Percentiles rank a stretch among this genome's conserved stretches.
Evolutionary conservation across 495 filamentous ascomycete genomes (phyloP).

Genomic region (Tuber magnatum): DNA sequence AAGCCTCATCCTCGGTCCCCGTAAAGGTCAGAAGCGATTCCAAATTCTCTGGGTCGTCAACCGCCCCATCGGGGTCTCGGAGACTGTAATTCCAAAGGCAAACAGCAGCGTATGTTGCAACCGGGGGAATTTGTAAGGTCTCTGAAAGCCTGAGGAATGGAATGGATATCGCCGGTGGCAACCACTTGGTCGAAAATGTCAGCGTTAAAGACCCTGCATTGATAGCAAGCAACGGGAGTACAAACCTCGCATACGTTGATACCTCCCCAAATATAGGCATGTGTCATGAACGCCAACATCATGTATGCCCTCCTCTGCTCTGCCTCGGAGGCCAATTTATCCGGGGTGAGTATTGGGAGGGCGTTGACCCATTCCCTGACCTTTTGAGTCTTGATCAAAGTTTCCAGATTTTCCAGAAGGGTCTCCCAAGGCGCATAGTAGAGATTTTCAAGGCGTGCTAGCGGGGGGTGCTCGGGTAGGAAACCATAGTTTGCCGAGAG

Average conservation of each 20-base stretch:
- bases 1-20: constrained; percentile 92
- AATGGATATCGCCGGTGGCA: constrained; percentile 76
- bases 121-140: constrained; percentile 78
- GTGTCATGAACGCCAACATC: constrained; percentile 76
- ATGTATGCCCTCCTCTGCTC: constrained; percentile 92
- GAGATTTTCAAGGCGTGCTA: constrained; percentile 69
- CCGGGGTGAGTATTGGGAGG: constrained; percentile 73
- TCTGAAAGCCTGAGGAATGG: constrained; percentile 72
- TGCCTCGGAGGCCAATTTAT: constrained; percentile 65
- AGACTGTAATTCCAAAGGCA: constrained; percentile 95
- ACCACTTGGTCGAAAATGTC: constrained; percentile 51
- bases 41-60: constrained; percentile 77
- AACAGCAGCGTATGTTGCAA: constrained; percentile 88
- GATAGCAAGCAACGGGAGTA: constrained; percentile 9
- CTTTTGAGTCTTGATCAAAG: constrained; percentile 72
- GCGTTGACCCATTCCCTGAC: constrained; percentile 66
- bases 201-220: constrained; percentile 7
- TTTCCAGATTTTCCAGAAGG: constrained; percentile 74
- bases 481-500: constrained; percentile 83
- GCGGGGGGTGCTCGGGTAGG: constrained; percentile 71
- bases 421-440: constrained; percentile 94
- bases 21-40: constrained; percentile 82
- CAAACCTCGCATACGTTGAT: constrained; percentile 67
- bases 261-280: constrained; percentile 93
- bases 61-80: constrained; percentile 68